Evolutionary conservation across 495 filamentous ascomycete genomes (phyloP).

Genomic region (Penicillium turbatum): DNA sequence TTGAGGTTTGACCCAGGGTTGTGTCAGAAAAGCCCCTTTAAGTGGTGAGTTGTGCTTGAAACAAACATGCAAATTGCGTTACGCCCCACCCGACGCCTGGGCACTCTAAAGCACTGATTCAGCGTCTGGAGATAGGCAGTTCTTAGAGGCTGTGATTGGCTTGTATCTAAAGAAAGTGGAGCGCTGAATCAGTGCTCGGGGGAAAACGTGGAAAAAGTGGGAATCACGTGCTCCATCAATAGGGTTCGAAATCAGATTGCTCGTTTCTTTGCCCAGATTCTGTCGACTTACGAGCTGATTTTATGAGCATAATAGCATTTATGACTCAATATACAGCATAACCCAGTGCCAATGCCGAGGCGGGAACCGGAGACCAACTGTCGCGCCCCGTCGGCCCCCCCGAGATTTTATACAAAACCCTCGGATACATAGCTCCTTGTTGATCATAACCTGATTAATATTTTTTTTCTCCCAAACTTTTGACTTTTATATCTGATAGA

Average conservation of each 20-base stretch:
- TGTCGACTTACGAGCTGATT: neutral
- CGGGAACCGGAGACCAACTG: neutral
- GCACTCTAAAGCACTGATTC: neutral
- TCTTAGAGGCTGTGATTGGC: neutral
- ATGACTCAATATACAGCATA: neutral
- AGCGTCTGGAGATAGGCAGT: neutral
- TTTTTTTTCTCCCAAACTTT: neutral
- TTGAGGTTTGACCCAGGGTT: no score
- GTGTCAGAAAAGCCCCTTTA: neutral
- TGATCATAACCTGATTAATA: neutral
- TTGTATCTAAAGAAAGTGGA: neutral
- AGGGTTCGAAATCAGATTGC: neutral
- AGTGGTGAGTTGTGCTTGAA: neutral
- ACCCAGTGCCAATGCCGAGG: neutral
- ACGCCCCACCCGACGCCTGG: neutral
- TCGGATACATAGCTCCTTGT: neutral
- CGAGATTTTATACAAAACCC: neutral
- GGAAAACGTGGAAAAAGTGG: neutral
- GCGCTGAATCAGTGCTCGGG: slow-evolving; percentile 2
- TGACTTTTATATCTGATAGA: neutral
- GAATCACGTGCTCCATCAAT: neutral
- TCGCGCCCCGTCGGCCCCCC: neutral
- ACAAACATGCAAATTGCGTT: neutral
- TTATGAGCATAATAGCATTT: neutral
- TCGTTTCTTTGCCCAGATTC: neutral